Percentiles rank a stretch among this genome's conserved stretches.
Evolutionary conservation across 2,329 filamentous ascomycete genomes (phyloP).

Genomic region (Exophiala oligosperma): DNA sequence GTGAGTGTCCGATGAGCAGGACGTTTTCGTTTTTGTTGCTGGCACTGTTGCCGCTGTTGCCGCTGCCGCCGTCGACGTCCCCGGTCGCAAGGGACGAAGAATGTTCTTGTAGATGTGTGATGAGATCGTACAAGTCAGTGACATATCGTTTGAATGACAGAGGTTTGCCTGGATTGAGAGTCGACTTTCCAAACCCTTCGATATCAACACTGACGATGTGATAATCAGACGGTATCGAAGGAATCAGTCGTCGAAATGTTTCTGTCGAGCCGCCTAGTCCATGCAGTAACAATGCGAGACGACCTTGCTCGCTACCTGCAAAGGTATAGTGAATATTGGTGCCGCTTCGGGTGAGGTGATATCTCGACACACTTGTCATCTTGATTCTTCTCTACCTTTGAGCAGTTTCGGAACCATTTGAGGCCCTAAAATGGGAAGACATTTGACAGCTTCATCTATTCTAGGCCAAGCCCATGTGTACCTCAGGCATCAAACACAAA

Average conservation of each 20-base stretch:
- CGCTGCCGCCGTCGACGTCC: not conserved
- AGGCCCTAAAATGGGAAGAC: too few relatives aligned
- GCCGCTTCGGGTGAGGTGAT: conserved; percentile 18
- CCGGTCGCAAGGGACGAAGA: not conserved
- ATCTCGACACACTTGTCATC: not conserved
- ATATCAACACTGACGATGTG: conserved; percentile 31
- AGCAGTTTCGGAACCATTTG: too few relatives aligned
- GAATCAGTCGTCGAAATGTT: conserved; percentile 25
- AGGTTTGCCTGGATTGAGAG: conserved; percentile 12
- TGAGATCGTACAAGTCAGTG: conserved; percentile 31
- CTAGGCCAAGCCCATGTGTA: too few relatives aligned
- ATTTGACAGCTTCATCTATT: too few relatives aligned
- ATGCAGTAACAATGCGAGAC: conserved; percentile 32
- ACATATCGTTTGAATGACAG: conserved; percentile 32
- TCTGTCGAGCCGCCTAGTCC: conserved; percentile 32
- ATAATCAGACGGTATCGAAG: conserved; percentile 19
- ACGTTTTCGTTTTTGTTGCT: conserved; percentile 11
- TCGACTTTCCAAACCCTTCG: conserved; percentile 33
- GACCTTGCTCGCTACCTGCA: conserved; percentile 28
- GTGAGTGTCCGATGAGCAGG: conserved; percentile 37
- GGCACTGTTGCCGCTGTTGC: not conserved
- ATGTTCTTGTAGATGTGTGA: conserved; percentile 22
- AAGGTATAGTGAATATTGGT: conserved; percentile 32
- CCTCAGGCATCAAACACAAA: too few relatives aligned
- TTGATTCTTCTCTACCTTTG: conserved; percentile 12